Conservation (phyloP, 2,329 filamentous ascomycete species). For the Podosphaera leucotricha region DNA sequence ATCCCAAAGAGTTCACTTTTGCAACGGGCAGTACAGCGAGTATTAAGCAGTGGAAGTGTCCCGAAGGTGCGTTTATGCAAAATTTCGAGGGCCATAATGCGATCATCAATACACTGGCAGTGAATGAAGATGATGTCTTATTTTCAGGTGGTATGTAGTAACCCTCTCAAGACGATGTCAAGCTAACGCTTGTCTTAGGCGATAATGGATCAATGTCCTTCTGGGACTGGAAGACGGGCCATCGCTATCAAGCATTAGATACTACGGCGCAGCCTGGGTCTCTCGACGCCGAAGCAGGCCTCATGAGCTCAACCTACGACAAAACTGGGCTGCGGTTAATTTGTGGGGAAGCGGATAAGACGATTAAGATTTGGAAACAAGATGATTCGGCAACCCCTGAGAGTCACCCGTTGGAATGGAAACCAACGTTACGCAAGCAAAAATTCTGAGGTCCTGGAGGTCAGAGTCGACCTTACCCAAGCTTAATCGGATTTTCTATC, state of each 20-base stretch:
- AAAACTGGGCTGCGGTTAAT: conserved; percentile 72
- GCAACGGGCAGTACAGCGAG: conserved; percentile 75
- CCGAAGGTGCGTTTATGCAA: conserved; percentile 95
- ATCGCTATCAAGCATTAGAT: conserved; percentile 74
- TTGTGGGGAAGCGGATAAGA: conserved; percentile 91
- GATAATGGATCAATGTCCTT: conserved; percentile 95
- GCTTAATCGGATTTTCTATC: too few relatives aligned
- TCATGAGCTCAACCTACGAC: conserved; percentile 90
- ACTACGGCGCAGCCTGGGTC: conserved; percentile 86
- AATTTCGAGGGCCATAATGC: conserved; percentile 94
- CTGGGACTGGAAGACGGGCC: conserved; percentile 97
- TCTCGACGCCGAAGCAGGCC: conserved; percentile 76
- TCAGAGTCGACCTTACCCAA: too few relatives aligned
- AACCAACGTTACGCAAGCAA: conserved; percentile 51
- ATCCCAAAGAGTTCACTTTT: conserved; percentile 90
- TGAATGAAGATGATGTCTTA: conserved; percentile 85
- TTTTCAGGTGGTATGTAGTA: conserved; percentile 47
- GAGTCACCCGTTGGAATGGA: conserved; percentile 82
- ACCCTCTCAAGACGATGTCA: not conserved
- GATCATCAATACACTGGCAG: conserved; percentile 82
- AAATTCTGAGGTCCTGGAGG: conserved; percentile 48
- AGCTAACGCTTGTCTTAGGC: conserved; percentile 13
- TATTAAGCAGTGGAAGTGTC: conserved; percentile 99
- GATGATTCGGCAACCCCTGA: conserved; percentile 81
- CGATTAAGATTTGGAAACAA: conserved; percentile 93